A percentile compares a stretch with the other conserved stretches of the same genome.
phyloP scores from a whole-genome alignment of 2,329 filamentous ascomycete genomes.

The Aurifilum marmelostoma region DNA sequence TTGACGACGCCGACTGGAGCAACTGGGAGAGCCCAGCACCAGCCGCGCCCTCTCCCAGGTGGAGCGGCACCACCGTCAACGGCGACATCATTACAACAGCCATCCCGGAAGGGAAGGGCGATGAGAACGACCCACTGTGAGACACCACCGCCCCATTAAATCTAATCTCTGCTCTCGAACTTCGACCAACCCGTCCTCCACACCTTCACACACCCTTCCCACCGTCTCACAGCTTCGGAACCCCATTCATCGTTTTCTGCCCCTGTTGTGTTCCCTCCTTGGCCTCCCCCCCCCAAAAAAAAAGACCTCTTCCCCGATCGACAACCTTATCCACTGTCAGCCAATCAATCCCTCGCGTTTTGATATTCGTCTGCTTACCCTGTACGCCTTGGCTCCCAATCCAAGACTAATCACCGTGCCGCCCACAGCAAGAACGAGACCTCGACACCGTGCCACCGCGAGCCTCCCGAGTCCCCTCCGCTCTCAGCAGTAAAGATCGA shows the following conservation, averaged over 20 bases:
- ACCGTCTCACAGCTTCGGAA: conserved; percentile 1
- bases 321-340: background rate
- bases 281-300: background rate
- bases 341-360: conserved; percentile 7
- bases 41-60: conserved; percentile 56
- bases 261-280: background rate
- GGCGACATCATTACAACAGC: conserved; percentile 48
- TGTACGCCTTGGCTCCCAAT: conserved; percentile 25
- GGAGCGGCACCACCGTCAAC: conserved; percentile 65
- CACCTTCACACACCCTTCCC: background rate
- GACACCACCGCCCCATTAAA: conserved; percentile 33
- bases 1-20: conserved; percentile 66
- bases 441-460: conserved; percentile 25
- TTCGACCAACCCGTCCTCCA: background rate
- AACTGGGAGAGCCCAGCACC: conserved; percentile 63
- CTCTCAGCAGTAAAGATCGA: conserved; percentile 51
- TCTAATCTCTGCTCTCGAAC: background rate
- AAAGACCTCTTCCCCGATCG: too few relatives aligned
- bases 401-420: conserved; percentile 29
- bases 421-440: conserved; percentile 29
- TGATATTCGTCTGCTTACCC: conserved; percentile 28
- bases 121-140: conserved; percentile 55
- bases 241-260: background rate
- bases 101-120: conserved; percentile 50
- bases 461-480: conserved; percentile 34